Base-by-base conservation (phyloP, 2,329 filamentous ascomycete species). In the Aspergillus aculeatus region DNA sequence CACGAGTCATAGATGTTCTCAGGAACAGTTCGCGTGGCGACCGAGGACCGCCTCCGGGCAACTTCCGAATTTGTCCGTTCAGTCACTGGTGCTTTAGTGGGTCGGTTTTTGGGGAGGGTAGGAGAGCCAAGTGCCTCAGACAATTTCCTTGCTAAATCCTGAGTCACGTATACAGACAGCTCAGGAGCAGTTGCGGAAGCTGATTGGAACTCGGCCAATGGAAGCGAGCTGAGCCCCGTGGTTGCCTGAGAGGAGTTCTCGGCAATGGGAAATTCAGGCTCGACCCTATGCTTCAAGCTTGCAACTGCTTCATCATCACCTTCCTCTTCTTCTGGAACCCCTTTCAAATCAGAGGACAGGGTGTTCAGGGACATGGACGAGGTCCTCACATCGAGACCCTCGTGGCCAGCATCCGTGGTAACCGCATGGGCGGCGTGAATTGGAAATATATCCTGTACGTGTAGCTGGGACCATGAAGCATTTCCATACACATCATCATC, bases 281-380 rank as follows among this genome's bases (percentile, higher is more conserved):
- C 75, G 38, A 19, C 14, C 47, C 73, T 69, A 59, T 72, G 72
- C 62, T 67, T 67, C 44, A 69, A 64, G 6, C 68, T 69, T n/a
- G 63, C 67, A 63, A 80, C 78, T 50, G 77, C 75, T 61, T 81
- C 78, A 63, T 81, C 79, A 1, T 44, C 38, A 10, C 38, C 38
- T 64, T 80, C 78, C 50, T 77, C 76, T 61, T 81, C 78, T 63
- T 81, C 79, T 1, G 77, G 78, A 5, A 82, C 78, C 59, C 80
- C 76, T 51, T 77, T 74, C 59, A 81, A 66, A 24, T 78, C 75
- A 51, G 71, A 72, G n/a, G 68, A 69, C 41, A 73, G 72, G 55
- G 68, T 75, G 56, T 74, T 77, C 51, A 79, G 76, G 0, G 78
- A 75, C 7, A 79, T 76, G 1, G 77, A 77, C 6, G 77, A 73